Base-by-base conservation (phyloP, 2,329 filamentous ascomycete species). In the Berkeleyomyces basicola region DNA sequence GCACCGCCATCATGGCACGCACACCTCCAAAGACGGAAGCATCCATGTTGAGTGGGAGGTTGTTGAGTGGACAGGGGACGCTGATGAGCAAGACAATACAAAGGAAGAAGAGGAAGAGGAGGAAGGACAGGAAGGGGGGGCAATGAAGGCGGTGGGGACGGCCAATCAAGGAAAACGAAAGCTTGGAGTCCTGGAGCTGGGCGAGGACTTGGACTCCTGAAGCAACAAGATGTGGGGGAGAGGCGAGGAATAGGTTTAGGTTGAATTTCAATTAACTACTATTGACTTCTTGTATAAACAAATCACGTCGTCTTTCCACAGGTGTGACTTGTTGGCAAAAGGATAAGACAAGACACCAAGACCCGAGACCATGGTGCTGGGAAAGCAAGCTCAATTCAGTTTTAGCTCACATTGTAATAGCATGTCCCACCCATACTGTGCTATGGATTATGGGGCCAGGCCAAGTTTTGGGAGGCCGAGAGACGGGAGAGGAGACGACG, bases 1-100 rank as follows among this genome's bases (percentile, higher is more conserved):
- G 72, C 83, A 82, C 70, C 81, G 82, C 67, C 79, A 82, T 14
- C 79, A 80, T 63, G 80, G 82, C 36, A 74, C 78, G 42, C 72
- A 73, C 57, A 70, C 71, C 59, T 84, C 80, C 59, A 74, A 74
- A n/a, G 83, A 88, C 70, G 85, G 85, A 14, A 78, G 76, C 37
- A 80, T 84, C 44, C 81, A 77, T 53, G 79, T 93, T 9, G 86
- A 93, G 70, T 95, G 89, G 88, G 90, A 95, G 73, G 79, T 96
- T 66, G 78, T 85, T 46, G 90, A 96, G 73, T 91, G 82, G 78
- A 80, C 77, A 57, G 78, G 77, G 61, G 77, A 74, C 7, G 74
- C 74, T 11, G 70, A 69, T 7, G 49, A 53, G 7, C 6, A 36
- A 4, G 49, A 37, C 4, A 31, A 53, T 10, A 33, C 10, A 31